Conservation (phyloP, 768 basidiomycete species). For the Pleurotus ostreatus region DNA sequence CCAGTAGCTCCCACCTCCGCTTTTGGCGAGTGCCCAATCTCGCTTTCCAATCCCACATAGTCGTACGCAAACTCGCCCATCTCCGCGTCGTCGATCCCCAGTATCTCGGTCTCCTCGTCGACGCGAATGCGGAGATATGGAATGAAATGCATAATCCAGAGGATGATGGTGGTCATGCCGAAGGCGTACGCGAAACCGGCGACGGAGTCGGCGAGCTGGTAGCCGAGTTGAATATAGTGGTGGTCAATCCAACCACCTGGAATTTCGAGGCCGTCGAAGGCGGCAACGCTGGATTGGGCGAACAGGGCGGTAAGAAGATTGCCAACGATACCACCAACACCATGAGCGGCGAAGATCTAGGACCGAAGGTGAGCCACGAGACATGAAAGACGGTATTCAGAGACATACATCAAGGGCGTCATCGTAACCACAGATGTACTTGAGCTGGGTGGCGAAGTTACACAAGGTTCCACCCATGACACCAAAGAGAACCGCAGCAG, state of each 20-base stretch:
- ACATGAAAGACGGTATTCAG: background rate
- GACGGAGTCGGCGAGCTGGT: conserved; percentile 75
- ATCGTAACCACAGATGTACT: conserved; percentile 73
- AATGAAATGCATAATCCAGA: conserved; percentile 86
- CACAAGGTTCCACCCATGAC: conserved; percentile 78
- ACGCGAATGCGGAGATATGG: conserved; percentile 75
- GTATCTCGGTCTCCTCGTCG: conserved; percentile 59
- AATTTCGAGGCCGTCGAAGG: conserved; percentile 71
- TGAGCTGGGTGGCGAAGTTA: conserved; percentile 96
- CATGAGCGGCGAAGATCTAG: conserved; percentile 87
- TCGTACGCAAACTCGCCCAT: conserved; percentile 91
- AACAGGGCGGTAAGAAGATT: conserved; percentile 87
- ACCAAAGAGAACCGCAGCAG: conserved; percentile 84
- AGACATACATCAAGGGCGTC: conserved; percentile 72
- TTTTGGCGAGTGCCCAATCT: conserved; percentile 33
- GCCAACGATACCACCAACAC: conserved; percentile 73
- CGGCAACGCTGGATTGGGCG: conserved; percentile 75
- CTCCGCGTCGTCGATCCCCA: conserved; percentile 88
- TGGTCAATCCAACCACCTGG: conserved; percentile 87
- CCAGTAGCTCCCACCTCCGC: conserved; percentile 2
- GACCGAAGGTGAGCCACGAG: background rate
- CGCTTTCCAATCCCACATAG: conserved; percentile 73
- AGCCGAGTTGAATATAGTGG: conserved; percentile 77
- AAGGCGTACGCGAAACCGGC: conserved; percentile 70
- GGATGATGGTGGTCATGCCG: conserved; percentile 75